Conservation (phyloP, 2,329 filamentous ascomycete species). For the Plenodomus biglobosus region DNA sequence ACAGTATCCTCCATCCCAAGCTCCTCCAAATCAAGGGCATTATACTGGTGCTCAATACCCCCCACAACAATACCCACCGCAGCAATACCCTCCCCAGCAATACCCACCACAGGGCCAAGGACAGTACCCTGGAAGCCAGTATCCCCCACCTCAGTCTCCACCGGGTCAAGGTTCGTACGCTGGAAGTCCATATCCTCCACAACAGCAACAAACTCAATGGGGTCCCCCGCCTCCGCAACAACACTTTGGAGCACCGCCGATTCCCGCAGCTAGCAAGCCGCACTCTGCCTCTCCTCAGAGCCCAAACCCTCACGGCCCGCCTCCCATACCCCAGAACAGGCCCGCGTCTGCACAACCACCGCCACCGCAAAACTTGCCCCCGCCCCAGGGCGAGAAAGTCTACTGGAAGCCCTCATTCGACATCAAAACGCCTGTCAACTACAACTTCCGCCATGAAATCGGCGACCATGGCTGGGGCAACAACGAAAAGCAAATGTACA, state of each 20-base stretch:
- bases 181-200: constrained; percentile 3
- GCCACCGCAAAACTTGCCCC: constrained; percentile 32
- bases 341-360: constrained; percentile 30
- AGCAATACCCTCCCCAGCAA: constrained; percentile 16
- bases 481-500: constrained; percentile 62
- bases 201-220: constrained; percentile 22
- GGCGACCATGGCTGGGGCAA: constrained; percentile 65
- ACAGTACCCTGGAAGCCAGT: constrained; percentile 5
- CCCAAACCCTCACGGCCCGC: constrained; percentile 19
- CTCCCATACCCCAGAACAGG: constrained; percentile 33
- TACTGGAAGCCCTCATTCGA: constrained; percentile 60
- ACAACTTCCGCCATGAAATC: constrained; percentile 58
- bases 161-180: constrained; percentile 16
- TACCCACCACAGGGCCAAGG: constrained; percentile 20
- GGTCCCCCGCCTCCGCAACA: constrained; percentile 28
- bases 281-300: constrained; percentile 11
- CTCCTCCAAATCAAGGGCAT: constrained; percentile 18
- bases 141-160: constrained; percentile 17
- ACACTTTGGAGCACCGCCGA: constrained; percentile 29
- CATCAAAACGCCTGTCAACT: constrained; percentile 50
- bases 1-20: constrained; percentile 21
- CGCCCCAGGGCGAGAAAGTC: constrained; percentile 28
- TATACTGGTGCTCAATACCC: constrained; percentile 7
- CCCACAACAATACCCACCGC: constrained; percentile 15
- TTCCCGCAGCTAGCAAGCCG: constrained; percentile 37